Evolutionary conservation across 257 asterid species (phyloP), one percentile per base, ranked within the genome.

Genomic region (Primulina eburnea): DNA sequence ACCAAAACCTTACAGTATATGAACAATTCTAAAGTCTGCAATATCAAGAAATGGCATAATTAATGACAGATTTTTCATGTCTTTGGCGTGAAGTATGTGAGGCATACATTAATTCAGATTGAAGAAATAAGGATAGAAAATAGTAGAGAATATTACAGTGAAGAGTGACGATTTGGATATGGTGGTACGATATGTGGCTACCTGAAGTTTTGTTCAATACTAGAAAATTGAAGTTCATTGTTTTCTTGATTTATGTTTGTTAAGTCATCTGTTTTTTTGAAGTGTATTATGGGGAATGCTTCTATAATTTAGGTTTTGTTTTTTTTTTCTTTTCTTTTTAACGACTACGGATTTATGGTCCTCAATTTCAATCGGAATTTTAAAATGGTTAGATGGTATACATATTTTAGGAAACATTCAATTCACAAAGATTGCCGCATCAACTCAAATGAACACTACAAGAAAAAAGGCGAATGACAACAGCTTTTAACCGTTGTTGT

Each of bases 1-100:
- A 8, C 90, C 86, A 4, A 52, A 62, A 30, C 82, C 85, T 2
- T 81, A 86, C 37, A 63, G 64, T 14, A 40, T 50, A 1, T 73
- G 65, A 72, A 47, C 0, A 2, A 47, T 47, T 47, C 56, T 5
- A 14, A 16, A 16, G 7, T 4, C 7, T 14, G 56, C 56, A 47
- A 47, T 16, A 47, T 14, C 56, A 47, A 47, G 56, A 47, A 47
- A 47, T 14, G 20, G 17, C 20, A 10, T 40, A 11, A 17, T 40
- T 11, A 10, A 40, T 2, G 6, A 4, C 17, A 4, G 18, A 0
- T 16, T 14, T 47, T 47, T 14, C 56, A 14, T 47, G 56, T 47
- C 56, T 14, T 47, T 5, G 56, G 56, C 56, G 7, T 14, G 56
- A 16, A 47, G 8, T 2, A 47, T 16, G 20, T 5, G 56, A 47